These are phyloP conservation scores for Umbelopsis isabellina DNA, from an alignment of 192 early-diverging fungal species.

Conservation along the genomic window DNA sequence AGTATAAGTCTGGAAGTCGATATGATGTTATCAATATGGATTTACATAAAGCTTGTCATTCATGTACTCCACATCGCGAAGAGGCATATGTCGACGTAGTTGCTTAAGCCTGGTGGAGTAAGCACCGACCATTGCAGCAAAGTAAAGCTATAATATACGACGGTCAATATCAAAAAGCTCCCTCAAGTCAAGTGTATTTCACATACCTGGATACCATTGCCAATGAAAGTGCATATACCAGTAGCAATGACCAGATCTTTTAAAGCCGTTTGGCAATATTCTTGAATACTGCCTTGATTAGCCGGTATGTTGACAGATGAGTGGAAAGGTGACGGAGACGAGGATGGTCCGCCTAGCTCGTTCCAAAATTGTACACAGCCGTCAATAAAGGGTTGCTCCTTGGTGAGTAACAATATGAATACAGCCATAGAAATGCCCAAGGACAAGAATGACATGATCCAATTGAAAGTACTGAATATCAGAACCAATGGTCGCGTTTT, in stretches of 20 bases:
- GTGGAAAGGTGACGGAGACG: background rate
- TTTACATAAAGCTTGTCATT: background rate
- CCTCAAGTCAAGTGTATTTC: background rate
- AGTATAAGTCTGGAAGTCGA: too few species aligned
- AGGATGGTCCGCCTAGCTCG: background rate
- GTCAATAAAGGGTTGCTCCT: background rate
- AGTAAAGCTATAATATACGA: constrained; percentile 21
- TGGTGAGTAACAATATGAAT: background rate
- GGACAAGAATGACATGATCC: constrained; percentile 15
- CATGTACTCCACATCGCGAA: constrained; percentile 9
- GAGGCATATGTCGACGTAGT: constrained; percentile 22
- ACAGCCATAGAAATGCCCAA: background rate
- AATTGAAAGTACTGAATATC: background rate
- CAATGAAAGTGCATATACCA: constrained; percentile 29
- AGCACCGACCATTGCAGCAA: constrained; percentile 31
- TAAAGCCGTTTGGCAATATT: constrained; percentile 14
- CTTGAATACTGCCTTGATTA: constrained; percentile 9
- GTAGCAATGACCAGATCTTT: constrained; percentile 26
- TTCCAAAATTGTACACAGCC: constrained; percentile 11
- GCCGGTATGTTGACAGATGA: background rate
- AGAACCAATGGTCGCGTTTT: background rate
- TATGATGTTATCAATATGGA: background rate
- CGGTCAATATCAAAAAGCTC: background rate
- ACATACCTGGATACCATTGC: constrained; percentile 33
- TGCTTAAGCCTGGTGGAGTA: constrained; percentile 29